phyloP scores from a whole-genome alignment of 2,329 filamentous ascomycete species.

The Colletotrichum sp. region DNA sequence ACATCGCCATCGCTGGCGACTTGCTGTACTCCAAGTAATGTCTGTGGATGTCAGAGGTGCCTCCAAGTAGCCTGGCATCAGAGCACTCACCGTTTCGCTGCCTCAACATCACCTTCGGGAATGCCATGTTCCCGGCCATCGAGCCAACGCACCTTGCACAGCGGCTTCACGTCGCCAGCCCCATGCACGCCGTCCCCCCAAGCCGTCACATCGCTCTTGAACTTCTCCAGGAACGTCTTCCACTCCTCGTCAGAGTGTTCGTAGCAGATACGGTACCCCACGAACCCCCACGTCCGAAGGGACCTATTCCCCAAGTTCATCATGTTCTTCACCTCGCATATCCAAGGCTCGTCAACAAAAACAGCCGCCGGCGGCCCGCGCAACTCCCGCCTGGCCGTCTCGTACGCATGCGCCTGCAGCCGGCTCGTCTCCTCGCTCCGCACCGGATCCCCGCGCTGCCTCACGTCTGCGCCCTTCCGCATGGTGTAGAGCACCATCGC shows the following conservation, averaged over 20 bases:
- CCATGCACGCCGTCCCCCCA: slow-evolving; percentile 9
- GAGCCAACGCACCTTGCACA: slow-evolving; percentile 26
- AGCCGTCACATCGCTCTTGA: not conserved
- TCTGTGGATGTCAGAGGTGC: not conserved
- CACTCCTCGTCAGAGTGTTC: slow-evolving; percentile 14
- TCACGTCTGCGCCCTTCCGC: not conserved
- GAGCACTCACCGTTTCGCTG: slow-evolving; percentile 23
- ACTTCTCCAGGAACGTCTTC: not conserved
- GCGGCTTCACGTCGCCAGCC: slow-evolving; percentile 10
- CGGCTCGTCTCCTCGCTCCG: not conserved
- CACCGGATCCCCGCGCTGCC: not conserved
- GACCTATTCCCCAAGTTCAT: not conserved
- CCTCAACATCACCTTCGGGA: slow-evolving; percentile 23
- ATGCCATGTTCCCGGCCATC: slow-evolving; percentile 23
- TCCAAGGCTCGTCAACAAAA: not conserved
- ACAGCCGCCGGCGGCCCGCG: not conserved
- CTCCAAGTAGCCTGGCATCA: not conserved
- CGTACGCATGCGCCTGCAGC: not conserved
- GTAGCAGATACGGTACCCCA: slow-evolving; percentile 5
- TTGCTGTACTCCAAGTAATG: not conserved
- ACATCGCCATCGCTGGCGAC: not conserved
- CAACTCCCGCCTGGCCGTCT: not conserved
- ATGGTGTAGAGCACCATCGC: not conserved
- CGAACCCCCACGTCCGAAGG: not conserved
- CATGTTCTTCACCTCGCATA: not conserved